Evolutionary conservation across 2,329 filamentous ascomycete species (phyloP).

Genomic region (Fusarium sp.): DNA sequence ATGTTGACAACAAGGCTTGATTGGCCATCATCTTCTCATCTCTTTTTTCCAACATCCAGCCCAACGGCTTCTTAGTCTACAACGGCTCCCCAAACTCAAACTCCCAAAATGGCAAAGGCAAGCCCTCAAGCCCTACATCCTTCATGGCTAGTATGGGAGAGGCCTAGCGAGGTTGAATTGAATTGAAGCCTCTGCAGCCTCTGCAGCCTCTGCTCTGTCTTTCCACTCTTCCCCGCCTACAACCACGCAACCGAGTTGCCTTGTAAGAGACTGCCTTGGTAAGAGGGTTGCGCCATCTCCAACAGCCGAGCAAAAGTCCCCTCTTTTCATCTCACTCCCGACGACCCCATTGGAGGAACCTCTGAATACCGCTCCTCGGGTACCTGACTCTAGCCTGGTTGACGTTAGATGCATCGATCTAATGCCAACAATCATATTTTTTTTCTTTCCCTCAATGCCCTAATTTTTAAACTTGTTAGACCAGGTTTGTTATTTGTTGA

Average conservation of each 20-base stretch:
- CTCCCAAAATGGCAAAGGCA: slow-evolving; percentile 23
- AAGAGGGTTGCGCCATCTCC: slow-evolving; percentile 10
- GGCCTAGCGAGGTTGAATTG: slow-evolving; percentile 24
- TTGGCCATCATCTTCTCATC: slow-evolving; percentile 15
- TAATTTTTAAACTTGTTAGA: slow-evolving; percentile 34
- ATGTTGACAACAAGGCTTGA: not conserved
- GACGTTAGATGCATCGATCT: slow-evolving; percentile 34
- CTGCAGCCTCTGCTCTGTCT: not conserved
- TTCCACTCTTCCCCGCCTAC: slow-evolving; percentile 30
- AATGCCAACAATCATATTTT: slow-evolving; percentile 19
- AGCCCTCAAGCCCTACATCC: slow-evolving; percentile 34
- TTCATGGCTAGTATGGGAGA: slow-evolving; percentile 27
- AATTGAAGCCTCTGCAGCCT: slow-evolving; percentile 21
- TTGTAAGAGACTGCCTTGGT: not conserved
- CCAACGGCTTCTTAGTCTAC: not conserved
- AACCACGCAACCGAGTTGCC: slow-evolving; percentile 1
- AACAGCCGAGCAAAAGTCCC: slow-evolving; percentile 10
- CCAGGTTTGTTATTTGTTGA: slow-evolving; percentile 32
- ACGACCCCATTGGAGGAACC: slow-evolving; percentile 22
- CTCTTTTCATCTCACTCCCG: slow-evolving; percentile 37
- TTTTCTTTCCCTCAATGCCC: not conserved
- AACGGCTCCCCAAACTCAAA: slow-evolving; percentile 41
- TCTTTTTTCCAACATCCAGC: slow-evolving; percentile 1
- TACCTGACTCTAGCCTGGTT: slow-evolving; percentile 44
- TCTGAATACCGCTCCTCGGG: slow-evolving; percentile 17